Conservation (phyloP, 176 grass and related monocot species). For the Carex parvula region DNA sequence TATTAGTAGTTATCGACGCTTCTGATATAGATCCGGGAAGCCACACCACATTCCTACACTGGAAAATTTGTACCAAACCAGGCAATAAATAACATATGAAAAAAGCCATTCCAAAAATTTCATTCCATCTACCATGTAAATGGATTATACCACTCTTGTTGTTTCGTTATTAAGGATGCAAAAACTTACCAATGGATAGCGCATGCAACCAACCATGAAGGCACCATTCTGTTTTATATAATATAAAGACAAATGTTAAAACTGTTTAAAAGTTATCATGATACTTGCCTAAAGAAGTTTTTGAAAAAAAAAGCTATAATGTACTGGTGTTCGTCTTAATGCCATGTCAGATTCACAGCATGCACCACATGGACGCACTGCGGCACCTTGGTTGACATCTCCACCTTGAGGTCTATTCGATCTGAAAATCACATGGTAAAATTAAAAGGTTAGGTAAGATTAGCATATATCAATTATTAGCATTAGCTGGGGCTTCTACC, state of each 20-base stretch:
- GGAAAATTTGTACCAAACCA: constrained; percentile 34
- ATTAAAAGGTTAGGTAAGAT: neutral
- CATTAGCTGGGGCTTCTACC: neutral
- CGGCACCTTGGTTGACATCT: constrained; percentile 42
- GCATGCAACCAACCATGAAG: constrained; percentile 75
- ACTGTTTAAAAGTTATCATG: neutral
- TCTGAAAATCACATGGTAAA: constrained; percentile 32
- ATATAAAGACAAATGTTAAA: constrained; percentile 23
- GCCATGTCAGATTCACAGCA: constrained; percentile 82
- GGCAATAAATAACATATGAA: neutral
- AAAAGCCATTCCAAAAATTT: neutral
- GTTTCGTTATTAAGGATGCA: constrained; percentile 14
- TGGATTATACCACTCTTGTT: constrained; percentile 4
- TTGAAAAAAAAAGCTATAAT: constrained; percentile 15
- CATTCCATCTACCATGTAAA: neutral
- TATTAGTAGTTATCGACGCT: constrained; percentile 60
- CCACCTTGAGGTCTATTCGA: constrained; percentile 58
- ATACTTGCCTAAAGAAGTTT: neutral
- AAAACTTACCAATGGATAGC: constrained; percentile 62
- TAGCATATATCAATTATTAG: neutral
- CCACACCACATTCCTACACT: constrained; percentile 96
- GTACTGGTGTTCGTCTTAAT: constrained; percentile 55
- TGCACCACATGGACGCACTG: constrained; percentile 63
- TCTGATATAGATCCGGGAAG: constrained; percentile 82
- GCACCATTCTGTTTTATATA: constrained; percentile 48